Conservation (phyloP, 148 eudicot species). For the Rhododendron ovatum region DNA sequence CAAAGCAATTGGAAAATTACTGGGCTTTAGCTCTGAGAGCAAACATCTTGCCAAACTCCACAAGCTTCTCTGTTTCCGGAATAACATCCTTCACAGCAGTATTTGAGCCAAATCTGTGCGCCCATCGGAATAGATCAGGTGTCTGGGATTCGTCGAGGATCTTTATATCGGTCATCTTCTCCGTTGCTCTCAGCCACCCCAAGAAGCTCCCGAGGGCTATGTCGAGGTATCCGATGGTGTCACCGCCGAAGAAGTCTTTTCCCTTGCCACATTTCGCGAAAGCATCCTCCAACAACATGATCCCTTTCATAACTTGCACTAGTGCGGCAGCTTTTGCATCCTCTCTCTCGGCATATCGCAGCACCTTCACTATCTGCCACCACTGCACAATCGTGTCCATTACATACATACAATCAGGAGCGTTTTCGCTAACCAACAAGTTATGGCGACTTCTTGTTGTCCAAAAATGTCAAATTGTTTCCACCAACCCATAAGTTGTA, state of each 20-base stretch:
- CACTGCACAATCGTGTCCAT: slow-evolving; percentile 6
- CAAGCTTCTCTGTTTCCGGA: neutral
- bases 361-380: neutral
- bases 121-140: slow-evolving; percentile 28
- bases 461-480: too few relatives aligned
- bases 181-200: slow-evolving; percentile 18
- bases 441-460: too few relatives aligned
- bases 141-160: slow-evolving; percentile 24
- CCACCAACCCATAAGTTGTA: too few relatives aligned
- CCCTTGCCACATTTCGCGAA: slow-evolving; percentile 28
- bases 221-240: slow-evolving; percentile 29
- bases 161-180: slow-evolving; percentile 5
- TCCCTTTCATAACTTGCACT: slow-evolving; percentile 10
- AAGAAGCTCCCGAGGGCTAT: slow-evolving; percentile 32
- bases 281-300: slow-evolving; percentile 22
- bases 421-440: too few relatives aligned
- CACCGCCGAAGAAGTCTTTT: slow-evolving; percentile 20
- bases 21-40: too few relatives aligned
- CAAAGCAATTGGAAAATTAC: too few relatives aligned
- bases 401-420: neutral
- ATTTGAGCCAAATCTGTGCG: slow-evolving; percentile 21
- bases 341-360: neutral
- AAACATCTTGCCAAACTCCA: too few relatives aligned
- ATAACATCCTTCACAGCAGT: slow-evolving; percentile 24
- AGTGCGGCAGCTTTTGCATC: neutral